Base-by-base conservation (phyloP, 345 rosid genomes). In the Durio zibethinus region DNA sequence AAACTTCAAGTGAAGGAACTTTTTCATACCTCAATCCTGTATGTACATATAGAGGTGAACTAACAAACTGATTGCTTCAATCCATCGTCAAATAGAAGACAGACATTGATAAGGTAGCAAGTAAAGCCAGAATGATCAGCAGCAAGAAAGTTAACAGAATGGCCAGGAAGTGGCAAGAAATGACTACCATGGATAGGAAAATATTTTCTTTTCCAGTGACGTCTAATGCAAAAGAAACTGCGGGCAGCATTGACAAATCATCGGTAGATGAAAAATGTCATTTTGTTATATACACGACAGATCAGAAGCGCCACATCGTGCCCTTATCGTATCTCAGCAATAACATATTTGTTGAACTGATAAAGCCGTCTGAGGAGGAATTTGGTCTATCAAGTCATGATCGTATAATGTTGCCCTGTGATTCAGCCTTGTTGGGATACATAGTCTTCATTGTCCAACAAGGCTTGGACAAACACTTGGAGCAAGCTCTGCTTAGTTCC, bases 331-430 rank as follows among this genome's bases (percentile, higher is more conserved):
- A 33, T 43, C 47, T 74, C 59, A 66, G 47, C n/a, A 74, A 31
- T 65, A 65, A 31, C 11, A 65, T 74, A 10, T 73, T 79, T 43
- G 50, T 15, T 21, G 81, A 63, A 38, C 74, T 73, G 16, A 31
- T 79, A 12, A 72, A 73, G 60, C 42, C 73, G 45, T 38, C 74
- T 14, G 73, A 53, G 53, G 76, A 78, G 4, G 47, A 64, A 7
- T 73, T 79, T 79, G 77, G 77, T 16, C 63, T 79, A 27, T 33
- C 60, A 53, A 38, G 71, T 2, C 62, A 71, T 45, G 78, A 57
- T 14, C 81, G 57, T 35, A 21, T 72, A 29, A 72, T 6, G 18
- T 18, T 78, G 43, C 73, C 40, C 6, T 66, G 78, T 36, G 60
- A 66, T 14, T 27, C 82, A 45, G 35, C 53, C 45, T 65, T 79